Percentiles rank a stretch among this genome's conserved stretches.
These are phyloP conservation scores for Xylaria sp. DNA, from an alignment of 2,329 filamentous ascomycete species.

Conservation along the genomic window DNA sequence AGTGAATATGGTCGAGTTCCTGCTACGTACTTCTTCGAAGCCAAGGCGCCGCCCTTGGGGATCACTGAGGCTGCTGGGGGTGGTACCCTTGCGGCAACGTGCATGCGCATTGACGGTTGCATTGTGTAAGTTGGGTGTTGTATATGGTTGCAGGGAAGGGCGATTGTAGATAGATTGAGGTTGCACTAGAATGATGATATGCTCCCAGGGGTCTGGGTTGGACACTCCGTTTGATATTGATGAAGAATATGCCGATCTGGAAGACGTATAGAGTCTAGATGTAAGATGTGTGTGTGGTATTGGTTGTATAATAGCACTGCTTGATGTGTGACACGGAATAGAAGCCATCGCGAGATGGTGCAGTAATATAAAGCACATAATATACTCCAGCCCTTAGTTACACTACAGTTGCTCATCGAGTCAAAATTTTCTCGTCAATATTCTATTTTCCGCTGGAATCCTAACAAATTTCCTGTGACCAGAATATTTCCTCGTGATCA, in stretches of 20 bases:
- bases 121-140: conserved; percentile 25
- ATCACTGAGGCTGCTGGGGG: conserved; percentile 18
- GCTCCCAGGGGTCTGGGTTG: neutral
- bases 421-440: neutral
- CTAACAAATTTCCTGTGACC: conserved; percentile 19
- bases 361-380: conserved; percentile 22
- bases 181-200: conserved; percentile 5
- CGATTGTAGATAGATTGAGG: conserved; percentile 9
- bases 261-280: conserved; percentile 10
- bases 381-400: conserved; percentile 21
- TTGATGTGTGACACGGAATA: conserved; percentile 21
- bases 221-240: conserved; percentile 6
- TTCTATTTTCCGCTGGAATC: conserved; percentile 1
- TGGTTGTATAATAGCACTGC: conserved; percentile 6
- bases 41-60: conserved; percentile 38
- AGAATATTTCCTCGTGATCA: conserved; percentile 26
- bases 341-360: conserved; percentile 21
- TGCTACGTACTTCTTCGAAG: conserved; percentile 39
- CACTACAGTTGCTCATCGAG: neutral
- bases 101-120: conserved; percentile 39
- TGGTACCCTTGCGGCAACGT: conserved; percentile 37
- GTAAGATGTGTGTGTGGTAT: conserved; percentile 9
- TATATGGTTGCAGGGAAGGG: neutral
- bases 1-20: neutral
- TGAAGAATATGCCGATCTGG: neutral